Percentiles rank a stretch among this genome's conserved stretches.
phyloP scores from a whole-genome alignment of 805 yeast species.

The Zygoascus biomembranicola region DNA sequence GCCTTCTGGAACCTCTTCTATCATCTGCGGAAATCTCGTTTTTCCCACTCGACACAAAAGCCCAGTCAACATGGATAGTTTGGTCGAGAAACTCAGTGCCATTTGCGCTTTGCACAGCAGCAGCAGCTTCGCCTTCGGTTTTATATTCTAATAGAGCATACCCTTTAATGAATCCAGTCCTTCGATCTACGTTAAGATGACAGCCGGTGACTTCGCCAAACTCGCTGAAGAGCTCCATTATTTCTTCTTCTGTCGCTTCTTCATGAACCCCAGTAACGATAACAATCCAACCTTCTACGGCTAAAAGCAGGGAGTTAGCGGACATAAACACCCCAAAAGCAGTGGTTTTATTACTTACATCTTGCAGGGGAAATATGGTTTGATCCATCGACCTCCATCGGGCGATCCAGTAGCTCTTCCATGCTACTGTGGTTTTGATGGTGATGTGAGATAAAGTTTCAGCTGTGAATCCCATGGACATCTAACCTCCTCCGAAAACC shows the following conservation, averaged over 20 bases:
- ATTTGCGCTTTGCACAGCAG: slow-evolving; percentile 26
- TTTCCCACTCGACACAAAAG: slow-evolving; percentile 29
- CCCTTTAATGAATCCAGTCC: slow-evolving; percentile 36
- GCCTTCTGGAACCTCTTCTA: neutral
- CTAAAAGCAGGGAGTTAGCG: neutral
- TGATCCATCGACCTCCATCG: neutral
- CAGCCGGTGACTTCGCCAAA: slow-evolving; percentile 32
- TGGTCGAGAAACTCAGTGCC: slow-evolving; percentile 31
- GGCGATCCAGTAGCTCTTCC: neutral
- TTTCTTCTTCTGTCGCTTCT: slow-evolving; percentile 39
- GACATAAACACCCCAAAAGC: too few relatives aligned
- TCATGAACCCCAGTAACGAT: slow-evolving; percentile 36
- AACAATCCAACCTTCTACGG: slow-evolving; percentile 38
- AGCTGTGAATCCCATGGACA: too few relatives aligned
- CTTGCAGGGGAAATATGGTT: neutral
- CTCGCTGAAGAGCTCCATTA: slow-evolving; percentile 35
- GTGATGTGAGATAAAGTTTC: neutral
- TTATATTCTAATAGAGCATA: slow-evolving; percentile 36
- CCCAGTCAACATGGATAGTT: slow-evolving; percentile 30
- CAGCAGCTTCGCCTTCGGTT: slow-evolving; percentile 27
- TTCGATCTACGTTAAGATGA: slow-evolving; percentile 36
- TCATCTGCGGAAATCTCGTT: slow-evolving; percentile 1
- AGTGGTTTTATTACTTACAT: neutral
- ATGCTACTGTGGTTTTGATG: neutral
- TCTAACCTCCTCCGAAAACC: too few relatives aligned